Conservation (phyloP, 1,284 basidiomycete genomes). For the Heterobasidion annosum region DNA sequence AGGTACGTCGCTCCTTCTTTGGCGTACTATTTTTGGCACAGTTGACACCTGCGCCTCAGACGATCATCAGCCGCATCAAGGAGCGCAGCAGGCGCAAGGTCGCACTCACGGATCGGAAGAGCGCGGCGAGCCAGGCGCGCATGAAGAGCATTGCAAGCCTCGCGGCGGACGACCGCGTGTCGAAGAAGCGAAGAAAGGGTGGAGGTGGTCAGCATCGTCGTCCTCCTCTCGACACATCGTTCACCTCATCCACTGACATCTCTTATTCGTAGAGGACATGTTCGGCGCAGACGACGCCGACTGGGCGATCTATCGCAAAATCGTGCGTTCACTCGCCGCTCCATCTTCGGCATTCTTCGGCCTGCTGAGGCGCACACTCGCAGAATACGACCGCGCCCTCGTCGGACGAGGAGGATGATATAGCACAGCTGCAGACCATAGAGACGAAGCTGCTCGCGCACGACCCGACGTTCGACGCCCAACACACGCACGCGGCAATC, state of each 20-base stretch:
- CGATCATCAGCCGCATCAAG: slow-evolving; percentile 78
- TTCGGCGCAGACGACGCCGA: slow-evolving; percentile 96
- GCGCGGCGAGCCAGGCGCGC: slow-evolving; percentile 88
- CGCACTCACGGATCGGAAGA: slow-evolving; percentile 82
- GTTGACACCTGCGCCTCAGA: slow-evolving; percentile 27
- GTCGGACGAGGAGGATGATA: slow-evolving; percentile 94
- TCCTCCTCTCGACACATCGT: not conserved
- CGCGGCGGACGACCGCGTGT: slow-evolving; percentile 74
- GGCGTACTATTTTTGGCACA: slow-evolving; percentile 1
- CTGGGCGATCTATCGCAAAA: slow-evolving; percentile 97
- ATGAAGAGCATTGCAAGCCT: slow-evolving; percentile 97
- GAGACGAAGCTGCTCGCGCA: slow-evolving; percentile 79
- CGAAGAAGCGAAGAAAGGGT: slow-evolving; percentile 75
- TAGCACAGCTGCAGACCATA: slow-evolving; percentile 61
- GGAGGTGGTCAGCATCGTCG: slow-evolving; percentile 49
- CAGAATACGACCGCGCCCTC: slow-evolving; percentile 82
- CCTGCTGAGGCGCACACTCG: not conserved
- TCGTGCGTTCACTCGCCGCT: slow-evolving; percentile 38
- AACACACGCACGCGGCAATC: slow-evolving; percentile 12
- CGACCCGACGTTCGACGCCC: slow-evolving; percentile 56
- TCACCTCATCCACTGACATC: slow-evolving; percentile 1
- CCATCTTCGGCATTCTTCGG: not conserved
- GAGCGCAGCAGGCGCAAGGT: slow-evolving; percentile 77
- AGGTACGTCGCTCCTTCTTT: slow-evolving; percentile 36
- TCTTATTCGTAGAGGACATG: slow-evolving; percentile 62